Evolutionary conservation across 176 grass and related monocot genomes (phyloP).

Genomic region (Lolium multiflorum): DNA sequence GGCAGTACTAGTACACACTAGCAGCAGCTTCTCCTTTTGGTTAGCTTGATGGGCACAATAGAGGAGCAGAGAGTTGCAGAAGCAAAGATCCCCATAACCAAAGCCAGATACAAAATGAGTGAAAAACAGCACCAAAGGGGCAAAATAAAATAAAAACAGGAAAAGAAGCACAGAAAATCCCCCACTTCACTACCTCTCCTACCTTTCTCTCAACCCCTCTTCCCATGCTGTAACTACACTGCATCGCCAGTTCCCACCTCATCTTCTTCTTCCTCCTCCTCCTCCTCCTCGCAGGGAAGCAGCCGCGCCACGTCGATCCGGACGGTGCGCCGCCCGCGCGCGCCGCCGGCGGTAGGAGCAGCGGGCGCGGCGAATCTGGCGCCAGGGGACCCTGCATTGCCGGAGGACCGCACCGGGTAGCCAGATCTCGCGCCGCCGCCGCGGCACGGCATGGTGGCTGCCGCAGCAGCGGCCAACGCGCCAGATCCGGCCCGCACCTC

Average conservation of each 20-base stretch:
- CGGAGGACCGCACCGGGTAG: constrained; percentile 27
- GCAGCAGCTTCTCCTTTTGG: background rate
- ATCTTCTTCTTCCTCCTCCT: constrained; percentile 39
- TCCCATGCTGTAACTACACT: constrained; percentile 45
- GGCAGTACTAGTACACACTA: background rate
- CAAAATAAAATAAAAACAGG: background rate
- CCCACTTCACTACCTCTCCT: constrained; percentile 51
- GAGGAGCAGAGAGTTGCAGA: constrained; percentile 22
- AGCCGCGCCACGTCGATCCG: constrained; percentile 44
- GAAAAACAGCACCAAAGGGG: constrained; percentile 41
- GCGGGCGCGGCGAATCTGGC: constrained; percentile 42
- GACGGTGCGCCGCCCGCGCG: constrained; percentile 29
- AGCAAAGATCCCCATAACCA: constrained; percentile 53
- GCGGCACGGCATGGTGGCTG: constrained; percentile 72
- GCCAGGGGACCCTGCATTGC: constrained; percentile 55
- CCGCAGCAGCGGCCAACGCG: constrained; percentile 57
- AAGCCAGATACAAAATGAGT: constrained; percentile 24
- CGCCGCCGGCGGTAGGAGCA: background rate
- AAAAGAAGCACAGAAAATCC: constrained; percentile 47
- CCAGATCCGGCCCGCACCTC: constrained; percentile 55
- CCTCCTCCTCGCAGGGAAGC: constrained; percentile 17
- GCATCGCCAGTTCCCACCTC: constrained; percentile 49
- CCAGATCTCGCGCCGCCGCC: constrained; percentile 57
- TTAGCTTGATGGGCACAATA: constrained; percentile 31
- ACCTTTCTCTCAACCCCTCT: background rate